Evolutionary conservation across 371 early-diverging fungal genomes (phyloP).

Genomic region (Lichtheimia hyalospora): DNA sequence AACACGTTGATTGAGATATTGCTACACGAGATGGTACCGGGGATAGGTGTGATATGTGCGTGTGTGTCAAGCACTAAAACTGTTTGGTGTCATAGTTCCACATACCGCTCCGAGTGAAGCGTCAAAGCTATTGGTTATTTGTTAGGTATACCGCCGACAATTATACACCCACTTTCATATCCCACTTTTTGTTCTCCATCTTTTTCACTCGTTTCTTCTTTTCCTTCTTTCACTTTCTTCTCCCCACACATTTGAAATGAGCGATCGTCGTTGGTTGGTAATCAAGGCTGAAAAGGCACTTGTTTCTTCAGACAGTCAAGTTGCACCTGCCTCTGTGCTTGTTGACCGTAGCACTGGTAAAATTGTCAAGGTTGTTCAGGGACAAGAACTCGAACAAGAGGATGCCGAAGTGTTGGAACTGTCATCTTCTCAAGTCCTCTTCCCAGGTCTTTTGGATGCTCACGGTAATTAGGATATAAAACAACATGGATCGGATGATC

Average conservation of each 20-base stretch:
- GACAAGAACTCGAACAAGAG: conserved; percentile 6
- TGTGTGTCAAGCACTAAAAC: background rate
- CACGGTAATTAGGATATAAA: conserved; percentile 48
- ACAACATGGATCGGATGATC: background rate
- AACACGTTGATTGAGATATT: too few species aligned
- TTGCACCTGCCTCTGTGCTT: conserved; percentile 44
- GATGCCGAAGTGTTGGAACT: conserved; percentile 27
- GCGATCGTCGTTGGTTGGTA: conserved; percentile 23
- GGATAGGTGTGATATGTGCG: background rate
- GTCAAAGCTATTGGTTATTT: background rate
- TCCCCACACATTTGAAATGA: background rate
- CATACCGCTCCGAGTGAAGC: background rate
- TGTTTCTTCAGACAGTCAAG: conserved; percentile 39
- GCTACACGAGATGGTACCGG: background rate
- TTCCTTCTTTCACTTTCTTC: conserved; percentile 1
- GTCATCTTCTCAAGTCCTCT: conserved; percentile 55
- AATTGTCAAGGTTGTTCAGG: conserved; percentile 42
- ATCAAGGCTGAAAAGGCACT: conserved; percentile 44
- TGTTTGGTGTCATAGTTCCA: conserved; percentile 1
- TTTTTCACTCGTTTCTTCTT: background rate
- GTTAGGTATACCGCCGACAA: background rate
- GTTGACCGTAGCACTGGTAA: conserved; percentile 53
- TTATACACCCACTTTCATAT: background rate
- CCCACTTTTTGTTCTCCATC: background rate
- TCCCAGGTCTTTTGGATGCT: conserved; percentile 78